Base-by-base conservation (phyloP, 371 early-diverging fungal genomes). In the Apophysomyces variabilis region DNA sequence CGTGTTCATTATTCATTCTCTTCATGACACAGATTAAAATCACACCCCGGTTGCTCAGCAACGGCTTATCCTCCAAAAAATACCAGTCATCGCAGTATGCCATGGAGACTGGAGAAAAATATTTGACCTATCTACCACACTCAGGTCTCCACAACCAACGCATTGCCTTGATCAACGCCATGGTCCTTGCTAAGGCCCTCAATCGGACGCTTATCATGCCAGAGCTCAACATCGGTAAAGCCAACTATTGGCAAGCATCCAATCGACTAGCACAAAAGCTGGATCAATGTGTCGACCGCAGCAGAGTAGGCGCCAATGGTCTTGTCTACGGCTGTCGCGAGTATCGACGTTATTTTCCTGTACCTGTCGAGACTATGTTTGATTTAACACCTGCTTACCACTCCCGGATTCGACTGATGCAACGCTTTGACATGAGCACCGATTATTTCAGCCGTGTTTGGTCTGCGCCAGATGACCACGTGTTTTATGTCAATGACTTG, bases 101-200 rank as follows among this genome's bases (percentile, higher is more conserved):
- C 26, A 43, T 61, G 36, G 50, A 26, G 21, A 63, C 13, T 12
- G 47, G 62, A 12, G 78, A 78, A 44, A 78, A 73, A 59, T 75
- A 57, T 65, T 58, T 78, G 18, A 71, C 73, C 13, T 78, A 64
- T 57, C 61, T 71, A 14, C 78, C 78, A 1, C 78, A 78, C 26
- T 78, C 78, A 26, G 75, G 78, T n/a, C 66, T 78, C 18, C 75
- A 78, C 46, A 78, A 78, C 44, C 78, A 78, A 46, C 71, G 73
- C 1, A 50, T 75, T 13, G 70, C 71, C 1, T 54, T 78, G 3
- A 47, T 78, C 58, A 78, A 78, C 58, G 75, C 75, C 5, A 62
- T 72, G 61, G 60, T 78, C 35, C 57, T 78, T 9, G 78, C 78
- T 32, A 69, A 73, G 44, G 68, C 66, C 16, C 67, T 75, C 5